Evolutionary conservation across 2,329 filamentous ascomycete genomes (phyloP), one percentile per base, ranked within the genome.

Genomic region (Lasiodiplodia citricola): DNA sequence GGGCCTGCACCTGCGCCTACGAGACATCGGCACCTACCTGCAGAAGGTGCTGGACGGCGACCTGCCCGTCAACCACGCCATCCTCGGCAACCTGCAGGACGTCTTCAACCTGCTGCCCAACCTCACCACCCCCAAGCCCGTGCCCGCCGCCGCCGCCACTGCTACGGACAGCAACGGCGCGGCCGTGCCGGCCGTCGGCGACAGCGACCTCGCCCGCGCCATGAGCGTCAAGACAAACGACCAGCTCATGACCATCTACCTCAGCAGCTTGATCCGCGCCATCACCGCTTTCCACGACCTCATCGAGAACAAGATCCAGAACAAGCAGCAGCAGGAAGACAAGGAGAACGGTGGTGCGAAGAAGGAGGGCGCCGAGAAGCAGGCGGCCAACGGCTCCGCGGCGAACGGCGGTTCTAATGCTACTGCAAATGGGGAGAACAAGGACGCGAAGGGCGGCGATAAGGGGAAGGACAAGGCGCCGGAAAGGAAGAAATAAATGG

Each of bases 181-280:
- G 38, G 82, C 82, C 6, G 78, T 78, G 38, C 28, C 41, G 13
- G 80, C 79, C 57, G 80, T 84, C 14, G 88, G 91, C 74, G 93
- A 94, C 75, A 91, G 91, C 77, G 96, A 98, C 80, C 86, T 99
- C 66, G 91, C 94, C n/a, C 88, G 96, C 71, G 94, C 96, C 44
- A 97, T 99, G 94, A 97, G 93, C 83, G 89, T 97, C 84, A 99
- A 99, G 88, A 98, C 95, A 69, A 99, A 99, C 78, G 96, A 99
- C 80, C 96, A 99, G 84, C 88, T 99, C 72, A 97, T 99, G 92
- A 90, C 94, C 65, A 98, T 99, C 80, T 99, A 99, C 82, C 87
- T 99, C 67, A 97, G 93, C 83, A 97, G 93, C 84, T 84, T 98
- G 84, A 98, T 99, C 82, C 89, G 96, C 70, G 96, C 96, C 68